phyloP scores from a whole-genome alignment of 495 filamentous ascomycete species.

The Trichoderma erinaceum region DNA sequence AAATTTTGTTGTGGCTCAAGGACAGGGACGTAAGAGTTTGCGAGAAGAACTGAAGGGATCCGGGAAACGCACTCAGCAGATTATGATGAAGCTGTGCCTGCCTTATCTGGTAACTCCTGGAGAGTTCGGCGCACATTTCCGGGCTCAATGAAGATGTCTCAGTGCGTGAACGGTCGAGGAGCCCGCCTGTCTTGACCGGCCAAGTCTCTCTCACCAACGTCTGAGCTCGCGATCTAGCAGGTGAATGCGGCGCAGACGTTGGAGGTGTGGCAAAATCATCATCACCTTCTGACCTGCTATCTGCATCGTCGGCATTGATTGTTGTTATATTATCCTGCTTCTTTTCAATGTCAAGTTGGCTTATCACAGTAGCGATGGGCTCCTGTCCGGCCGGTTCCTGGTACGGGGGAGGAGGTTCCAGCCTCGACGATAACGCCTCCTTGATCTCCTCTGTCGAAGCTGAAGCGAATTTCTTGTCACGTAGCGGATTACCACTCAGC shows the following conservation, averaged over 20 bases:
- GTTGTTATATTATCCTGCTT: neutral
- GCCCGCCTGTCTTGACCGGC: conserved; percentile 62
- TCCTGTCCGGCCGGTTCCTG: neutral
- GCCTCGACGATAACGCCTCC: conserved; percentile 59
- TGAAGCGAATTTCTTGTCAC: conserved; percentile 75
- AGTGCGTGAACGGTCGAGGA: conserved; percentile 67
- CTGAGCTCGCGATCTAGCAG: conserved; percentile 36
- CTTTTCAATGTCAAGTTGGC: neutral
- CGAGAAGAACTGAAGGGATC: conserved; percentile 59
- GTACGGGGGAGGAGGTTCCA: conserved; percentile 48
- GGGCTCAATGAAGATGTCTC: conserved; percentile 50
- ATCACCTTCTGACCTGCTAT: conserved; percentile 54
- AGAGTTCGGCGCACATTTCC: conserved; percentile 44
- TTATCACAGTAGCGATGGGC: neutral
- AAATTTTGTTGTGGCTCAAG: conserved; percentile 71
- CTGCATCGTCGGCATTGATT: conserved; percentile 26
- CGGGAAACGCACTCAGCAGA: conserved; percentile 61
- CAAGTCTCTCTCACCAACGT: conserved; percentile 42
- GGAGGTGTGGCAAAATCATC: conserved; percentile 57
- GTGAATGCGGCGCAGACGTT: conserved; percentile 43
- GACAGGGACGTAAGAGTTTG: conserved; percentile 67
- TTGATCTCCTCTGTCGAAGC: conserved; percentile 81
- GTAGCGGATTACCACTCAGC: conserved; percentile 78
- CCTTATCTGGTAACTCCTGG: conserved; percentile 39
- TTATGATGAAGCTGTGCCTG: conserved; percentile 71